Conservation (phyloP, 2,329 filamentous ascomycete species). For the Neoascochyta sp. region DNA sequence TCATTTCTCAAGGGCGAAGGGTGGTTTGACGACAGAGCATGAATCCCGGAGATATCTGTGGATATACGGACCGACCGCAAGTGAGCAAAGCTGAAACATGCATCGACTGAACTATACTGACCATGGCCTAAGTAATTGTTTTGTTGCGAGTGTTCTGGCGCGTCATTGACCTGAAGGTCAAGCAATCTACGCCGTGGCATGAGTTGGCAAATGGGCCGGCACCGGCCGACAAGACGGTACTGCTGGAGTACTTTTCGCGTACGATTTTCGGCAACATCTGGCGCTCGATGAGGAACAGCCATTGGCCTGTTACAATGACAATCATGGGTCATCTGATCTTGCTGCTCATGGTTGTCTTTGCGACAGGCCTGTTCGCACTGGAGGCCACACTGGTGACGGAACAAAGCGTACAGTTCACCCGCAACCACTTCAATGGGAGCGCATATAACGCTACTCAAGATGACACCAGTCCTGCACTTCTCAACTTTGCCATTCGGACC, state of each 20-base stretch:
- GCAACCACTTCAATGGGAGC: constrained; percentile 1
- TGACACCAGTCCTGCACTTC: not conserved
- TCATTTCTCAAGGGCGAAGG: constrained; percentile 1
- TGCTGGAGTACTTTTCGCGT: constrained; percentile 3
- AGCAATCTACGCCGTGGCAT: constrained; percentile 1
- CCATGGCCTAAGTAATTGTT: constrained; percentile 2
- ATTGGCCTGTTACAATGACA: constrained; percentile 1
- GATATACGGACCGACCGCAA: constrained; percentile 2
- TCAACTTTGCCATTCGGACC: constrained; percentile 1
- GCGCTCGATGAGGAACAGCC: constrained; percentile 1
- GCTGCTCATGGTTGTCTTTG: constrained; percentile 2
- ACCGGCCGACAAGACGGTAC: constrained; percentile 1
- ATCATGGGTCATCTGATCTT: not conserved
- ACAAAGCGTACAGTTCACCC: not conserved
- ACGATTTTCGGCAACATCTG: not conserved
- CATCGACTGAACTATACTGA: not conserved
- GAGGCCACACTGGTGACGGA: not conserved
- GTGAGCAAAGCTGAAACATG: not conserved
- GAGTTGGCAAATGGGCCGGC: constrained; percentile 1
- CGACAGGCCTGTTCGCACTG: constrained; percentile 1
- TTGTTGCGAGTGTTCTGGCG: constrained; percentile 2
- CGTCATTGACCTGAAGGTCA: constrained; percentile 2
- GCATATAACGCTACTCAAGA: not conserved
- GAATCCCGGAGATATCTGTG: constrained; percentile 1
- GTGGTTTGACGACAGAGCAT: constrained; percentile 1